phyloP scores from a whole-genome alignment of 192 early-diverging fungal species.

The Coemansia sp. region DNA sequence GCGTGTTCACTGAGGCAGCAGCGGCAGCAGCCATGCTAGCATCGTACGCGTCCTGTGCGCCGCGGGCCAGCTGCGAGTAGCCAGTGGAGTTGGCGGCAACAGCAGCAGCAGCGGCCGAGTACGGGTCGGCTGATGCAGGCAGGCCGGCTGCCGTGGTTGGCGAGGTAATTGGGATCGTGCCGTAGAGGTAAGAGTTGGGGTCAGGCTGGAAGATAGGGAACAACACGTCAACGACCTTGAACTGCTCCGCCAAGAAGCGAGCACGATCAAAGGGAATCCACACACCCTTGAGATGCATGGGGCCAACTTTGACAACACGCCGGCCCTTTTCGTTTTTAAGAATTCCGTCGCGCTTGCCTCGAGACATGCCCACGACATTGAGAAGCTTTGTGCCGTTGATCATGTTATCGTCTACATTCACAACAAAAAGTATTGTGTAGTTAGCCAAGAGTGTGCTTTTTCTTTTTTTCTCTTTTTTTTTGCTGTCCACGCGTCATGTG shows the following conservation, averaged over 20 bases:
- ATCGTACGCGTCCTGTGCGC: constrained; percentile 48
- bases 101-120: constrained; percentile 36
- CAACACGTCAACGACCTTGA: constrained; percentile 72
- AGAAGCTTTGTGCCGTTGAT: constrained; percentile 87
- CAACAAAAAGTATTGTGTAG: constrained; percentile 7
- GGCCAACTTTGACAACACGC: constrained; percentile 83
- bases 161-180: constrained; percentile 53
- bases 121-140: constrained; percentile 38
- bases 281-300: constrained; percentile 87
- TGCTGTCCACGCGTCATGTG: constrained; percentile 1
- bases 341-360: constrained; percentile 84
- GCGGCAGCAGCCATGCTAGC: constrained; percentile 19
- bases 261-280: constrained; percentile 78
- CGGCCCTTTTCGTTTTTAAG: constrained; percentile 87
- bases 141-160: constrained; percentile 50
- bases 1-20: constrained; percentile 15
- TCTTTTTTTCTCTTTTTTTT: not conserved
- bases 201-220: constrained; percentile 79
- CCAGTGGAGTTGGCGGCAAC: constrained; percentile 4
- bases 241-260: constrained; percentile 67
- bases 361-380: constrained; percentile 86
- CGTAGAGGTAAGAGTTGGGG: constrained; percentile 68
- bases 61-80: constrained; percentile 44
- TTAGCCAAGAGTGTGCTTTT: not conserved
- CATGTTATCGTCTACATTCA: constrained; percentile 76